These are phyloP conservation scores for Gossypium anomalum DNA, from an alignment of 345 rosid genomes.

Conservation along the genomic window DNA sequence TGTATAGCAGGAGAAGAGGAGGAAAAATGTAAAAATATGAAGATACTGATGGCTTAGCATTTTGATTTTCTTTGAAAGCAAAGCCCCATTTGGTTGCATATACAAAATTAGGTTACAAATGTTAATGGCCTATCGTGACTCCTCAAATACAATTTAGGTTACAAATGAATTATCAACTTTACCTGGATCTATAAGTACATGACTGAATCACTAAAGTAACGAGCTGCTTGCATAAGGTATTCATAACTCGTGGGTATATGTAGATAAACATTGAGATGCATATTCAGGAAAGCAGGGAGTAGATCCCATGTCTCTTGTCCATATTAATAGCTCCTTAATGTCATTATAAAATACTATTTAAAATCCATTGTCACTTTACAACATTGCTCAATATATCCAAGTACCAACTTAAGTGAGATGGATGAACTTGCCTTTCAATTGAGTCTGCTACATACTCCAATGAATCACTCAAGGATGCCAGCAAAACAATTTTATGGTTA, in stretches of 20 bases:
- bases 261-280: constrained; percentile 4
- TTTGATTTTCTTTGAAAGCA: background rate
- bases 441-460: constrained; percentile 97
- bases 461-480: constrained; percentile 96
- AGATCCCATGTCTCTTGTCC: background rate
- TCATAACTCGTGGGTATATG: background rate
- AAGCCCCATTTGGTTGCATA: background rate
- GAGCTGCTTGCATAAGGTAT: background rate
- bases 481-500: constrained; percentile 84
- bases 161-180: background rate
- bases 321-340: background rate
- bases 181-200: background rate
- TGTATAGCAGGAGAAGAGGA: background rate
- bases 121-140: background rate
- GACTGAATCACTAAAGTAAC: background rate
- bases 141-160: background rate
- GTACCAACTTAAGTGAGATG: background rate
- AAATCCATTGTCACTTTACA: constrained; percentile 9
- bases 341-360: constrained; percentile 7
- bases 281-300: background rate
- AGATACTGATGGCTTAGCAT: background rate
- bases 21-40: background rate
- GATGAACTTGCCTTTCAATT: constrained; percentile 72
- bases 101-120: background rate
- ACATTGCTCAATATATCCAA: constrained; percentile 5